Conservation (phyloP, 2,329 filamentous ascomycete genomes). For the Hypoxylon sp. region DNA sequence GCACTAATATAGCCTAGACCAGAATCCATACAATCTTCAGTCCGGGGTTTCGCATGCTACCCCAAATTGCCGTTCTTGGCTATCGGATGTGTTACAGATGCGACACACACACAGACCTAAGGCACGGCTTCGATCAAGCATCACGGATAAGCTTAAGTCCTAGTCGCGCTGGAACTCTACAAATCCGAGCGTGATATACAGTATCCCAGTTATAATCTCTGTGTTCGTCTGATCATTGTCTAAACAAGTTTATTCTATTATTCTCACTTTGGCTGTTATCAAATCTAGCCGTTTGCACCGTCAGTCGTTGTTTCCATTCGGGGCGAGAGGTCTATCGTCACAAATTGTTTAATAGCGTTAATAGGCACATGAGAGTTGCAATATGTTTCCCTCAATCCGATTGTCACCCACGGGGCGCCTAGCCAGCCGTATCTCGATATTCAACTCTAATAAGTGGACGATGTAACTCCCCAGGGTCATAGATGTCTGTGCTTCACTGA, state of each 20-base stretch:
- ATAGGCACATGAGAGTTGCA: no score
- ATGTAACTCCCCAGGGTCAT: conserved; percentile 15
- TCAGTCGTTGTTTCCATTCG: not conserved
- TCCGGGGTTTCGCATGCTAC: conserved; percentile 29
- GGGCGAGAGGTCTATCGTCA: conserved; percentile 1
- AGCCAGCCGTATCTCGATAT: not conserved
- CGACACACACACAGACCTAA: conserved; percentile 38
- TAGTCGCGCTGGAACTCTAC: conserved; percentile 26
- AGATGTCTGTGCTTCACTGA: not conserved
- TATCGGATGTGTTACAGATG: conserved; percentile 45
- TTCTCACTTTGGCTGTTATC: conserved; percentile 1
- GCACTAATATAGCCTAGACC: conserved; percentile 24
- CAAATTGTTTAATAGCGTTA: no score
- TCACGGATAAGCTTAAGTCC: conserved; percentile 18
- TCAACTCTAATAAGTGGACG: conserved; percentile 7
- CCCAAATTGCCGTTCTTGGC: conserved; percentile 28
- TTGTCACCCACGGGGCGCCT: not conserved
- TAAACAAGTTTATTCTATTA: conserved; percentile 22
- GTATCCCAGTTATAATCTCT: not conserved
- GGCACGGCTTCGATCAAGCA: conserved; percentile 21
- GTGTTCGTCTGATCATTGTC: conserved; percentile 30
- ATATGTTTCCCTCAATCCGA: conserved; percentile 5
- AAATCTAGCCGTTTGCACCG: not conserved
- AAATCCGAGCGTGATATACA: conserved; percentile 27
- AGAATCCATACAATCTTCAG: conserved; percentile 5